A percentile compares a stretch with the other conserved stretches of the same genome.
Evolutionary conservation across 495 filamentous ascomycete genomes (phyloP).

Genomic region (Hypoxylon intermedium): DNA sequence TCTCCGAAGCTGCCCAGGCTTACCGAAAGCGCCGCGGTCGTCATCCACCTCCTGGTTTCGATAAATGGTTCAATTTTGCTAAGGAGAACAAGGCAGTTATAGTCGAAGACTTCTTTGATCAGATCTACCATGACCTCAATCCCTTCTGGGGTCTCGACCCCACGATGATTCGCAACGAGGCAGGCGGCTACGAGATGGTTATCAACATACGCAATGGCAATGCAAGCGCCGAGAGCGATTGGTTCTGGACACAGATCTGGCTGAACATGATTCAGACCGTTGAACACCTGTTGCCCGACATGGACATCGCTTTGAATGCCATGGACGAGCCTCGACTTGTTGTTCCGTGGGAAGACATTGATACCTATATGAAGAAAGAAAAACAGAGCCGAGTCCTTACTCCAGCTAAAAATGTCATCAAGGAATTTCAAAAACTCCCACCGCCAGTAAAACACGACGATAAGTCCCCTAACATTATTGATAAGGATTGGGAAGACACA

Average conservation of each 20-base stretch:
- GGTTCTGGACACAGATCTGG: conserved; percentile 72
- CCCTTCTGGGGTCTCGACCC: conserved; percentile 74
- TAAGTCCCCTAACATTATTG: conserved; percentile 31
- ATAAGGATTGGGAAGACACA: conserved; percentile 53
- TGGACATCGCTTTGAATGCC: conserved; percentile 73
- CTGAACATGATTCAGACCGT: conserved; percentile 63
- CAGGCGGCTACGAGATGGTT: conserved; percentile 62
- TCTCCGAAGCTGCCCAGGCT: conserved; percentile 64
- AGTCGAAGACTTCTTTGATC: conserved; percentile 76
- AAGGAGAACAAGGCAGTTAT: conserved; percentile 63
- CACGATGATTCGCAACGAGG: conserved; percentile 60
- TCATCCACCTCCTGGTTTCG: conserved; percentile 77
- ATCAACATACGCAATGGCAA: conserved; percentile 65
- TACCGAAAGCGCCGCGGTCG: conserved; percentile 70
- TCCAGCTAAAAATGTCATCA: conserved; percentile 41
- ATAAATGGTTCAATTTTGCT: conserved; percentile 72
- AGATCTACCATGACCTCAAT: conserved; percentile 72
- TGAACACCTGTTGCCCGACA: conserved; percentile 68
- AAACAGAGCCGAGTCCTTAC: conserved; percentile 54
- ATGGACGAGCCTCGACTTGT: conserved; percentile 75
- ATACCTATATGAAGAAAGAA: conserved; percentile 62
- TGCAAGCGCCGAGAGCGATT: conserved; percentile 59
- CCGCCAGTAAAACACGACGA: conserved; percentile 39
- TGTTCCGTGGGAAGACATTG: conserved; percentile 70
- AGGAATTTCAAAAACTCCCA: conserved; percentile 45